These are phyloP conservation scores for Phytopythium helicoides DNA, from an alignment of 352 stramenopile genomes.

Conservation along the genomic window DNA sequence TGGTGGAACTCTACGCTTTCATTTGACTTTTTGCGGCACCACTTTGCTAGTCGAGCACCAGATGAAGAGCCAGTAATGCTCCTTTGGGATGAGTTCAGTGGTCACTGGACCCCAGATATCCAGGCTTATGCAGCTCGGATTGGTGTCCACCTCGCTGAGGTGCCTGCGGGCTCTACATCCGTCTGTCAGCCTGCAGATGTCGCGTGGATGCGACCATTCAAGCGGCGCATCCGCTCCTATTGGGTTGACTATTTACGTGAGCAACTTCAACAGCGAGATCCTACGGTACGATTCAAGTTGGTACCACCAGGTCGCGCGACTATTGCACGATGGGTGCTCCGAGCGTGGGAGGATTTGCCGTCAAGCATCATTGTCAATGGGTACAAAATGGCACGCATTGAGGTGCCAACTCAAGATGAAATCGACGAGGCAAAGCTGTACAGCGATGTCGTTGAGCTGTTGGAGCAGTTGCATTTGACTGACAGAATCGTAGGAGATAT, in stretches of 20 bases:
- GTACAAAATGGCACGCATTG: background rate
- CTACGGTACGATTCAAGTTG: background rate
- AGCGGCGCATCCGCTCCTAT: background rate
- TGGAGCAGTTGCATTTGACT: background rate
- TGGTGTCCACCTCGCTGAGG: background rate
- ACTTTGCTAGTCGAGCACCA: slow-evolving; percentile 6
- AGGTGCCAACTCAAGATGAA: background rate
- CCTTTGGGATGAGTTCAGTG: slow-evolving; percentile 9
- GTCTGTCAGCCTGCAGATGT: slow-evolving; percentile 1
- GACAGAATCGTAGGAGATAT: background rate
- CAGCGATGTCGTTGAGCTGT: background rate
- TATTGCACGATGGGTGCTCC: background rate
- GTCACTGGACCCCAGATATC: slow-evolving; percentile 1
- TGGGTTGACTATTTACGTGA: slow-evolving; percentile 2
- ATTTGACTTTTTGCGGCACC: slow-evolving; percentile 2
- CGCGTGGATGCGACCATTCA: slow-evolving; percentile 9
- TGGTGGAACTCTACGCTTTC: slow-evolving; percentile 13
- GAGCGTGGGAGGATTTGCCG: background rate
- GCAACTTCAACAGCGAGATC: background rate
- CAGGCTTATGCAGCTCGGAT: background rate
- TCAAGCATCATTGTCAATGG: slow-evolving; percentile 1
- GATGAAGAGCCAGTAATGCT: slow-evolving; percentile 7
- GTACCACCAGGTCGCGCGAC: background rate
- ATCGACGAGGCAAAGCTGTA: background rate
- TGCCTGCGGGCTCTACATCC: slow-evolving; percentile 1